Percentiles rank a stretch among this genome's conserved stretches.
These are phyloP conservation scores for Penicillium dipodomyicola DNA, from an alignment of 495 filamentous ascomycete species.

Conservation along the genomic window DNA sequence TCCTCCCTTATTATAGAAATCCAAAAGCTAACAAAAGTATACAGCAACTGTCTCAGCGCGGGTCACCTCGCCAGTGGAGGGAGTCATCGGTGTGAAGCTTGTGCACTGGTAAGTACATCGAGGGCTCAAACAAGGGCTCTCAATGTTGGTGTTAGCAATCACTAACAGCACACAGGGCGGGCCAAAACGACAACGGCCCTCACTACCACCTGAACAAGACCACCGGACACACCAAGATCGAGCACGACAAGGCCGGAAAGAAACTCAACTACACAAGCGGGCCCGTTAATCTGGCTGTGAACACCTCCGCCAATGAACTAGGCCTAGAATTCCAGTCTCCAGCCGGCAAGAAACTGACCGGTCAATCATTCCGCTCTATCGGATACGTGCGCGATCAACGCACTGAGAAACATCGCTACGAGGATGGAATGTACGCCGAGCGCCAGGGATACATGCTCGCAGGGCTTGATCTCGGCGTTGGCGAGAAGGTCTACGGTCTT, in stretches of 20 bases:
- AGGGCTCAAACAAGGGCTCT: background rate
- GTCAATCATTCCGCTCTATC: conserved; percentile 58
- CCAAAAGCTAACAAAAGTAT: background rate
- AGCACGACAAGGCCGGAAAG: conserved; percentile 36
- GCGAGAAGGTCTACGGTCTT: conserved; percentile 67
- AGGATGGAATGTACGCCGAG: conserved; percentile 53
- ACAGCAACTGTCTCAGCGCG: conserved; percentile 31
- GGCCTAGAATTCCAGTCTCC: conserved; percentile 54
- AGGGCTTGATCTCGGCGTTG: conserved; percentile 60
- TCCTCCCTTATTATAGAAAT: background rate
- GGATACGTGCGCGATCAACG: conserved; percentile 55
- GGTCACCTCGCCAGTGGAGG: conserved; percentile 55
- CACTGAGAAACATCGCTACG: conserved; percentile 47
- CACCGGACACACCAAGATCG: conserved; percentile 44
- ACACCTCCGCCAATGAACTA: conserved; percentile 53
- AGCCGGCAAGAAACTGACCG: conserved; percentile 51
- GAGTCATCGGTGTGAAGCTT: conserved; percentile 59
- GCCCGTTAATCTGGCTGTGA: conserved; percentile 51
- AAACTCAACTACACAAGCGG: conserved; percentile 57
- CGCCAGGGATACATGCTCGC: conserved; percentile 60
- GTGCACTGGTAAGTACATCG: conserved; percentile 58
- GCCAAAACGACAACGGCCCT: conserved; percentile 52
- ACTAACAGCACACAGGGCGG: conserved; percentile 30
- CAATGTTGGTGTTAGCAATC: background rate
- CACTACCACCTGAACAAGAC: conserved; percentile 60